Evolutionary conservation across 2,329 filamentous ascomycete genomes (phyloP), one percentile per base, ranked within the genome.

Genomic region (Alternaria conjuncta): DNA sequence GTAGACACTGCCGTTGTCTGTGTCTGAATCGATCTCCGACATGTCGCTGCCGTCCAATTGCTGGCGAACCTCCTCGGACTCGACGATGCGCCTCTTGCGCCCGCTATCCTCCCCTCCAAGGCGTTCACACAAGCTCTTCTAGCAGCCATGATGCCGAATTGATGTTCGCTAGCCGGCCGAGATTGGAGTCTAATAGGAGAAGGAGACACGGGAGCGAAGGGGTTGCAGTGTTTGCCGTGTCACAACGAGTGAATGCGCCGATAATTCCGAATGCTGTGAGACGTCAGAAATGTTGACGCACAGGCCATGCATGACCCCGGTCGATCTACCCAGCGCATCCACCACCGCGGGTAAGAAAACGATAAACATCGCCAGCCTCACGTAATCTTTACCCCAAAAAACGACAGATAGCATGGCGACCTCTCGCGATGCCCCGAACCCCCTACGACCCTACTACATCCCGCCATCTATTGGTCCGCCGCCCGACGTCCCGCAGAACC

Each of bases 391-490:
- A 10, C 13, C 30, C 9, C 5, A 36, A 15, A 15, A 53, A 41
- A 53, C 49, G 20, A 59, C 55, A 28, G 57, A 64, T 66, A 58
- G 63, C 51, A 82, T 84, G 80, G 76, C 81, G 51, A 78, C 82
- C 57, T 83, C 81, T 55, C 78, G 82, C 69, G 82, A 83, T 71
- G 78, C 79, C 30, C 84, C 83, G 20, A 92, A 92, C 71, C 90
- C 90, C 61, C 82, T 92, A 61, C 85, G 90, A 65, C 90, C 90
- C 18, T 92, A 92, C 81, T 91, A 92, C 77, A 88, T 90, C 65
- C 89, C 90, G 41, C 89, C 90, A 4, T 88, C 89, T 6, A 89
- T 91, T 64, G 89, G 89, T 36, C 82, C 87, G 30, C 84, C 86
- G 51, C 81, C 84, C 57, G 83, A 84, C 59, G 72, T 78, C 50